A percentile compares a stretch with the other conserved stretches of the same genome.
phyloP scores from a whole-genome alignment of 495 filamentous ascomycete species.

The Tirmania nivea region DNA sequence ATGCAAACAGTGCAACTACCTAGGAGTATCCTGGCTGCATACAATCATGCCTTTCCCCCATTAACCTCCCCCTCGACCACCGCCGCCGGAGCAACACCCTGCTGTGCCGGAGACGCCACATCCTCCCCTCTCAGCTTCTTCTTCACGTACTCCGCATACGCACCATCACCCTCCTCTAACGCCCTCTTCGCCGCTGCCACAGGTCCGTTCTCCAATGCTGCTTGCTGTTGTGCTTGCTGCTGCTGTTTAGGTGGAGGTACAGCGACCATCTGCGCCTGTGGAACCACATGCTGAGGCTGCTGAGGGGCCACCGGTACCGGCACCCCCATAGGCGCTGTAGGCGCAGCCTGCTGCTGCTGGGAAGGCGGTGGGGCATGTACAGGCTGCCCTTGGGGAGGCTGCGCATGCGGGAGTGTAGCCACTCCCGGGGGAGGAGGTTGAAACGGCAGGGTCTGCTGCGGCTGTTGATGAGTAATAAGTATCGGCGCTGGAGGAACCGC shows the following conservation, averaged over 20 bases:
- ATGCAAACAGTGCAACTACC: too few relatives aligned
- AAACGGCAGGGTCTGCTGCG: constrained; percentile 3
- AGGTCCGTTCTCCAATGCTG: neutral
- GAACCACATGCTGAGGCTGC: neutral
- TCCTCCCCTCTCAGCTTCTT: constrained; percentile 12
- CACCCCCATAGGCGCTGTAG: neutral
- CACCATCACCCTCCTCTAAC: constrained; percentile 14
- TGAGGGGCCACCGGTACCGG: constrained; percentile 1
- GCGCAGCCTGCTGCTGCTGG: constrained; percentile 5
- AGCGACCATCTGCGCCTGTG: neutral
- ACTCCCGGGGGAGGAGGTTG: neutral
- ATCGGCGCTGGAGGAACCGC: constrained; percentile 57
- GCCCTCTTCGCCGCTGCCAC: constrained; percentile 14
- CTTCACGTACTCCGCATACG: constrained; percentile 10
- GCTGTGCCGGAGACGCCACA: constrained; percentile 2
- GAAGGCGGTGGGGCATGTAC: constrained; percentile 15
- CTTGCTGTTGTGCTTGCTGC: constrained; percentile 2
- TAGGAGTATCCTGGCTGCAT: too few relatives aligned
- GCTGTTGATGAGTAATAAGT: constrained; percentile 25
- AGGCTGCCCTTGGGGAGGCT: neutral
- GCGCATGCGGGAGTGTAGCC: neutral
- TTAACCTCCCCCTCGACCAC: too few relatives aligned
- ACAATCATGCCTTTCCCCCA: too few relatives aligned
- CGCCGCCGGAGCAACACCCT: too few relatives aligned
- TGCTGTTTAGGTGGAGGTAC: constrained; percentile 7